Conservation (phyloP, 345 rosid genomes). For the Populus nigra region DNA sequence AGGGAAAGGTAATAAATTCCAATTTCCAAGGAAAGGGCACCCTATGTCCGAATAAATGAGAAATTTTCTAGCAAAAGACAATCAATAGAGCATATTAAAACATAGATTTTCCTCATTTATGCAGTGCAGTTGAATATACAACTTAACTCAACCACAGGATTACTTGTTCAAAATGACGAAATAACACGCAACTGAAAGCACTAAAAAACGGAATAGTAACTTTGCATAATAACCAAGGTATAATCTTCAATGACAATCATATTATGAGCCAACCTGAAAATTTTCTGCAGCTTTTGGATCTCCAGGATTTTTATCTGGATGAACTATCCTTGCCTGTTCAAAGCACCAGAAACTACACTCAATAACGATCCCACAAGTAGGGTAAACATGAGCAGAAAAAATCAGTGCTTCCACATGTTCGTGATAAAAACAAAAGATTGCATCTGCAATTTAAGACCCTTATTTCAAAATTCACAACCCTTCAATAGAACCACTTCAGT, state of each 20-base stretch:
- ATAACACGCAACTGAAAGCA: background rate
- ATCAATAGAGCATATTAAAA: background rate
- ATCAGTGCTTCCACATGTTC: background rate
- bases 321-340: conserved; percentile 80
- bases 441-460: background rate
- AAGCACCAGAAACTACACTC: background rate
- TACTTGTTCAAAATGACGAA: background rate
- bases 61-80: background rate
- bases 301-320: conserved; percentile 92
- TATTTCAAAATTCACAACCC: background rate
- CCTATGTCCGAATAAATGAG: background rate
- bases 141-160: background rate
- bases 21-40: background rate
- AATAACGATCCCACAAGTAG: background rate
- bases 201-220: background rate
- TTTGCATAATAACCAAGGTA: background rate
- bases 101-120: background rate
- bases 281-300: conserved; percentile 89
- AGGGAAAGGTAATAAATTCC: background rate
- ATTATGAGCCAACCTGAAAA: conserved; percentile 59
- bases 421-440: background rate
- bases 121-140: background rate
- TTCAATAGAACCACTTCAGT: background rate
- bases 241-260: background rate
- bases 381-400: background rate